Conservation (phyloP, 2,329 filamentous ascomycete species). For the Aphanocladium album region DNA sequence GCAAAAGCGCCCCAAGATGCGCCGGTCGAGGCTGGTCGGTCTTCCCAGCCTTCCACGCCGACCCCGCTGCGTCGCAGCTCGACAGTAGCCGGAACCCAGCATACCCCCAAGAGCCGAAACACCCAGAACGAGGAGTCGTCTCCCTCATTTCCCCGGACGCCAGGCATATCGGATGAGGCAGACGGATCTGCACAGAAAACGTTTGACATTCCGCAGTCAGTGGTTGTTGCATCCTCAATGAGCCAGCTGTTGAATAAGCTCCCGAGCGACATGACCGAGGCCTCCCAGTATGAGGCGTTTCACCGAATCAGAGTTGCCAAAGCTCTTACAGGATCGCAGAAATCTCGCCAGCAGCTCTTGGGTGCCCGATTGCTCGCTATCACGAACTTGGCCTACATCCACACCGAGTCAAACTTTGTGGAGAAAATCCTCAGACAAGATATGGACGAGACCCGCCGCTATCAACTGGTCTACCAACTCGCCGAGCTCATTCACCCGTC, state of each 20-base stretch:
- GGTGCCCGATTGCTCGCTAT: conserved; percentile 80
- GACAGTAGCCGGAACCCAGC: conserved; percentile 44
- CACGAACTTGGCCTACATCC: conserved; percentile 86
- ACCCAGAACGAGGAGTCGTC: conserved; percentile 38
- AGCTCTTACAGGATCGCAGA: conserved; percentile 61
- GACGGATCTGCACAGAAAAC: conserved; percentile 45
- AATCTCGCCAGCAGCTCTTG: conserved; percentile 69
- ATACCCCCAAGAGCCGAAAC: conserved; percentile 36
- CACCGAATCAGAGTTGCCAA: conserved; percentile 80
- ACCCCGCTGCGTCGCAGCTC: conserved; percentile 69
- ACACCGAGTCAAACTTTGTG: conserved; percentile 75
- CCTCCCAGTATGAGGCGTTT: conserved; percentile 77
- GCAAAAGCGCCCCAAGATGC: conserved; percentile 18
- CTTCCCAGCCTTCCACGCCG: conserved; percentile 61
- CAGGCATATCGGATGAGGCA: conserved; percentile 31
- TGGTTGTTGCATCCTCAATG: conserved; percentile 47
- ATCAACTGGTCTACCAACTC: conserved; percentile 88
- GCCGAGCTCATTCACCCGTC: conserved; percentile 86
- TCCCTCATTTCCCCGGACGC: conserved; percentile 42
- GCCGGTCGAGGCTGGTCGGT: conserved; percentile 24
- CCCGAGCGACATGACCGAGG: conserved; percentile 62
- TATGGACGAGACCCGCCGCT: conserved; percentile 78
- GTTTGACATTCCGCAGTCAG: conserved; percentile 59
- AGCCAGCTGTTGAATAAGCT: conserved; percentile 53
- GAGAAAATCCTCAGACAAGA: conserved; percentile 85